Evolutionary conservation across 164 flowering plant species (phyloP), one percentile per base, ranked within the genome.

Genomic region (Chimonanthus salicifolius): DNA sequence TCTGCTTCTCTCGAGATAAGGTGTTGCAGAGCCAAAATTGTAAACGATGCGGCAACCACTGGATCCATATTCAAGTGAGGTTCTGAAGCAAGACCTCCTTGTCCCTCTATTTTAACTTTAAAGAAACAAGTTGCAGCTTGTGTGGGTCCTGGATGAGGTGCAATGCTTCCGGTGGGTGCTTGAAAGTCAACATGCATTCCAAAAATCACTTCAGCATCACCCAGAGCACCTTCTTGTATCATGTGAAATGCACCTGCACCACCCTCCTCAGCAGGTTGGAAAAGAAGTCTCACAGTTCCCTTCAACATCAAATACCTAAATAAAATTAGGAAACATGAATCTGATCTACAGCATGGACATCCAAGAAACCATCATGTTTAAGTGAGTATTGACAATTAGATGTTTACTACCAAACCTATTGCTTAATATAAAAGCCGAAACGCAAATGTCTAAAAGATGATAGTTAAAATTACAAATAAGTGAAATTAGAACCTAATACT

Each of bases 201-300:
- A 83, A 90, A 93, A 70, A 93, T 93, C 43, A 88, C 97, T 82
- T 87, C 86, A 63, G 94, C 86, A 44, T 85, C 83, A 54, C 87
- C 90, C 74, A 94, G 89, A 63, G 95, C 92, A 72, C 97, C 94
- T 74, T 87, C 92, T 76, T 85, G 83, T 69, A 92, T 86, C 95
- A 92, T 90, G 77, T 86, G 78, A 75, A 83, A 75, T 58, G 98
- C 97, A 73, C 97, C 97, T n/a, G 90, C 90, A 70, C 94, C 92
- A 49, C 91, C 92, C 79, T 93, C 98, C 83, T 93, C 98, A 45
- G 92, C 97, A 48, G 97, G 97, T 81, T 93, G 98, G 78, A 93
- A 93, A 74, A 93, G 79, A 70, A 93, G 88, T 76, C 88, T 85
- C 69, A 91, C 94, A 44, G 94, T 92, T 74, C 97, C 97, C 92